Percentiles rank a stretch among this genome's conserved stretches.
Conservation (phyloP, 192 early-diverging fungal genomes). For the Spinellus fusiger region DNA sequence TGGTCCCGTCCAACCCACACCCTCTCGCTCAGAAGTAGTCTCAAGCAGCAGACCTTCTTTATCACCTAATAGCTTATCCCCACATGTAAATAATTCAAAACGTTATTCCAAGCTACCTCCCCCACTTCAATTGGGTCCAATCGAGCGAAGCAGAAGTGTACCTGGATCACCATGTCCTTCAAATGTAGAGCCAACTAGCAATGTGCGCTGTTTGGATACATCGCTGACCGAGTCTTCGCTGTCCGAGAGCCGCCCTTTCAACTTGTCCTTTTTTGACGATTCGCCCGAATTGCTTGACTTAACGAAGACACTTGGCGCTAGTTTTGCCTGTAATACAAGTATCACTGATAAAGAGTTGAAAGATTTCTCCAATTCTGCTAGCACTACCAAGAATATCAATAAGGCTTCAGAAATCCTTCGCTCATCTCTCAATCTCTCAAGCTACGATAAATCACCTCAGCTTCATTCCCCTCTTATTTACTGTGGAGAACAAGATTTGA, state of each 20-base stretch:
- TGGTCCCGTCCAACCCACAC: not conserved
- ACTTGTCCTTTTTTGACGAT: constrained; percentile 31
- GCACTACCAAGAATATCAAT: constrained; percentile 7
- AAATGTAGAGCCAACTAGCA: not conserved
- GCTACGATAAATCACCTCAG: not conserved
- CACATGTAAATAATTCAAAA: not conserved
- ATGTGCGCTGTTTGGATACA: not conserved
- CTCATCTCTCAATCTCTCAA: constrained; percentile 7
- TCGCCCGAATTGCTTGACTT: constrained; percentile 27
- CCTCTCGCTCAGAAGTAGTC: not conserved
- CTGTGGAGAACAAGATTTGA: not conserved
- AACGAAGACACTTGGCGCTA: constrained; percentile 28
- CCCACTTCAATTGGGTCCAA: not conserved
- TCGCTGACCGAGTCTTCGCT: not conserved
- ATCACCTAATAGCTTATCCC: not conserved
- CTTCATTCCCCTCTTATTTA: not conserved
- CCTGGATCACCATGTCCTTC: not conserved
- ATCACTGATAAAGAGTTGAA: not conserved
- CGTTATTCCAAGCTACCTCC: not conserved
- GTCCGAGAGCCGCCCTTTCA: constrained; percentile 6
- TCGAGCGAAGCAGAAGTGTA: not conserved
- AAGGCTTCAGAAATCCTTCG: constrained; percentile 17
- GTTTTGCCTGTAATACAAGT: constrained; percentile 6
- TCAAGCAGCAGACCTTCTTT: not conserved
- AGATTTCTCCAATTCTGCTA: not conserved